Evolutionary conservation across 495 filamentous ascomycete genomes (phyloP).

Genomic region (Penicillium manginii): DNA sequence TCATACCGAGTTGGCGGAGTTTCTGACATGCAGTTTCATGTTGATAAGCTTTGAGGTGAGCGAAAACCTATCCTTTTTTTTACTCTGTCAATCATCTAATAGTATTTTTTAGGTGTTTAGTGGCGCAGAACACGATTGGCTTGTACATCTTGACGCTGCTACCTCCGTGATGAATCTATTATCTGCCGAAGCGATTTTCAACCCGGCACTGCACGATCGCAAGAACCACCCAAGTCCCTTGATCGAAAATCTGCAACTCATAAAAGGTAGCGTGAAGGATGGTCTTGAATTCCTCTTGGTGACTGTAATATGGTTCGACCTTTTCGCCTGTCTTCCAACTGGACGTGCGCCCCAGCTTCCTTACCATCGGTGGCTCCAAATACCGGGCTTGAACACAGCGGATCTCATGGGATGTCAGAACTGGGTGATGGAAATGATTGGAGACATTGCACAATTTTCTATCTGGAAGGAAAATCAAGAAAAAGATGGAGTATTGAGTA

Average conservation of each 20-base stretch:
- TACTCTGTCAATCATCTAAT: neutral
- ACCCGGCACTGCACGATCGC: neutral
- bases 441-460: constrained; percentile 5
- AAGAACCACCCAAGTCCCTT: neutral
- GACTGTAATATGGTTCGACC: constrained; percentile 12
- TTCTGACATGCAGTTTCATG: constrained; percentile 16
- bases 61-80: neutral
- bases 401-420: constrained; percentile 15
- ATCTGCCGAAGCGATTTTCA: constrained; percentile 10
- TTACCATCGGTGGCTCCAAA: constrained; percentile 12
- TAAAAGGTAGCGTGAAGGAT: constrained; percentile 1
- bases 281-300: constrained; percentile 9
- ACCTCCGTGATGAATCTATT: constrained; percentile 8
- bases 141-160: constrained; percentile 10
- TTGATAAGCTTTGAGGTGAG: constrained; percentile 13
- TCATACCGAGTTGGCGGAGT: constrained; percentile 8
- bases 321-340: constrained; percentile 10
- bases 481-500: constrained; percentile 1
- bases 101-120: constrained; percentile 1
- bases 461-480: constrained; percentile 8
- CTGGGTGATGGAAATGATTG: constrained; percentile 9
- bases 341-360: constrained; percentile 8
- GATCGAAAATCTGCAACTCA: neutral
- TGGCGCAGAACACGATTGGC: constrained; percentile 13
- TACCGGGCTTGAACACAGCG: constrained; percentile 4